phyloP scores from a whole-genome alignment of 1,284 basidiomycete genomes.

The Ustilago tritici region DNA sequence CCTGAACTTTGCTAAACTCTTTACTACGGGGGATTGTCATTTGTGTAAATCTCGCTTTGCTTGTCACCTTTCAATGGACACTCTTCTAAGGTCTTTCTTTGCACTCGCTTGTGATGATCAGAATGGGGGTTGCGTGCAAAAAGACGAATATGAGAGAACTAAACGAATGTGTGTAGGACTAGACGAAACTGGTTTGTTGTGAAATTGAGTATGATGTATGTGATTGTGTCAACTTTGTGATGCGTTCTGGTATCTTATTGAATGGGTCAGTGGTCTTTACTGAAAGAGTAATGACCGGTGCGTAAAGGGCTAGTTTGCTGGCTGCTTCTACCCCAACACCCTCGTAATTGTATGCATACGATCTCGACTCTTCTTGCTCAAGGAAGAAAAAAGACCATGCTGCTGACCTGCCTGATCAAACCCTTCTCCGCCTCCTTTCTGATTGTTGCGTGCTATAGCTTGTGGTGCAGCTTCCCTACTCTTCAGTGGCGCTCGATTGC shows the following conservation, averaged over 20 bases:
- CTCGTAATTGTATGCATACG: slow-evolving; percentile 45
- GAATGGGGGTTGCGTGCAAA: background rate
- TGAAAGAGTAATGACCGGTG: too few species aligned
- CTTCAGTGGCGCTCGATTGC: background rate
- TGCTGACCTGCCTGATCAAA: background rate
- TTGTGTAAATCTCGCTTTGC: background rate
- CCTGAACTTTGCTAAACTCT: slow-evolving; percentile 57
- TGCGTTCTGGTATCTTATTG: background rate
- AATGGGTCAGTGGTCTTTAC: background rate
- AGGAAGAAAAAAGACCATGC: slow-evolving; percentile 18
- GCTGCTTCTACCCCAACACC: slow-evolving; percentile 30
- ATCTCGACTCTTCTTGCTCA: slow-evolving; percentile 27
- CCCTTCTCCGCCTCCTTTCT: background rate
- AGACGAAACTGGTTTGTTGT: background rate
- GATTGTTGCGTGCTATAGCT: background rate
- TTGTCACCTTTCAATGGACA: slow-evolving; percentile 11
- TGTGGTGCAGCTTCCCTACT: background rate
- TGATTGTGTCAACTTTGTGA: background rate
- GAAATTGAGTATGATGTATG: too few species aligned
- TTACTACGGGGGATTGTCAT: background rate
- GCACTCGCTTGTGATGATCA: background rate
- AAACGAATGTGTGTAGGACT: too few species aligned
- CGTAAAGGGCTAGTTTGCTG: background rate
- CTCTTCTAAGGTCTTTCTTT: background rate
- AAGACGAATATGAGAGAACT: too few species aligned